Evolutionary conservation across 805 yeast species (phyloP).

Genomic region (Wickerhamiella hasegawae): DNA sequence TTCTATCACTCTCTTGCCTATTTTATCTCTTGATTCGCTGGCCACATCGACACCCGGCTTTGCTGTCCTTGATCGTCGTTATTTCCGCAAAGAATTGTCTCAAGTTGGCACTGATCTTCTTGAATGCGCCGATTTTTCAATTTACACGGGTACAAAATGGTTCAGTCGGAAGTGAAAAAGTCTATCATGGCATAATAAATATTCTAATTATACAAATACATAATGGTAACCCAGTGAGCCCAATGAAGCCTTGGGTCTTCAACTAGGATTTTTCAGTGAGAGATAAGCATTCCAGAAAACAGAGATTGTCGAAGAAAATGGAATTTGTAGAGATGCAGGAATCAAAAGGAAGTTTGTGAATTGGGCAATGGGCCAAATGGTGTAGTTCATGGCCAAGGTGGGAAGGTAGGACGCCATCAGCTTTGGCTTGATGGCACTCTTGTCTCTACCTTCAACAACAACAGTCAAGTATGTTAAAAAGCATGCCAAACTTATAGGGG

Average conservation of each 20-base stretch:
- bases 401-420: constrained; percentile 40
- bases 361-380: constrained; percentile 86
- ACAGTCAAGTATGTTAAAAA: constrained; percentile 77
- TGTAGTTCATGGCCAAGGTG: constrained; percentile 62
- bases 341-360: constrained; percentile 55
- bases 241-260: not conserved
- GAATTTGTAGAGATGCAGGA: constrained; percentile 76
- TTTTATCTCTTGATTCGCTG: constrained; percentile 17
- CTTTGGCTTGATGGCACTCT: constrained; percentile 46
- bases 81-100: constrained; percentile 1
- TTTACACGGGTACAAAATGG: constrained; percentile 16
- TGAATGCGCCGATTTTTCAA: constrained; percentile 16
- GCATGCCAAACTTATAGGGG: constrained; percentile 67
- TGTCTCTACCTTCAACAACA: constrained; percentile 59
- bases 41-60: constrained; percentile 9
- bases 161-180: not conserved
- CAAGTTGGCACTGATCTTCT: constrained; percentile 6
- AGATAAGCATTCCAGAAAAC: constrained; percentile 90
- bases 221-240: not conserved
- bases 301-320: constrained; percentile 75
- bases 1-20: constrained; percentile 21
- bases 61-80: not conserved
- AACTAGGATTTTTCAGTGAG: constrained; percentile 53
- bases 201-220: not conserved
- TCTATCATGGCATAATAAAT: not conserved